Conservation (phyloP, 768 basidiomycete genomes). For the Galerina sulciceps region DNA sequence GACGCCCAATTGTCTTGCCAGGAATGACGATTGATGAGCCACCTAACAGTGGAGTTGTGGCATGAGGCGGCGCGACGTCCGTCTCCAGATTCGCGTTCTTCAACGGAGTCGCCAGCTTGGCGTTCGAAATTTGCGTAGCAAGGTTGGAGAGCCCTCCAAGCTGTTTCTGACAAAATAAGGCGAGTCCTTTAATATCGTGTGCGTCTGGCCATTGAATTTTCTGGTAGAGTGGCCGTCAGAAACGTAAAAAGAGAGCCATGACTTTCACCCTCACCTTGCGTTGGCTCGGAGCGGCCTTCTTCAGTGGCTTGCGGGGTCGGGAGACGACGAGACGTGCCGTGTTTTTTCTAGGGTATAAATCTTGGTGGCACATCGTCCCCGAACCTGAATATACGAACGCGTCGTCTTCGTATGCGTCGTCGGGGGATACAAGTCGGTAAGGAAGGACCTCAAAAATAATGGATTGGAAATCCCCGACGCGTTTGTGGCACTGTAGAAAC, state of each 20-base stretch:
- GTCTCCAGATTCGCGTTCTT: too few species aligned
- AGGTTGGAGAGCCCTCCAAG: not conserved
- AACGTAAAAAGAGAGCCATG: not conserved
- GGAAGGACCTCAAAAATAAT: slow-evolving; percentile 1
- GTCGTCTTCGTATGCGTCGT: not conserved
- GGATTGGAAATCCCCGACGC: not conserved
- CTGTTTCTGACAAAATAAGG: not conserved
- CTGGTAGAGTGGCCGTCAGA: not conserved
- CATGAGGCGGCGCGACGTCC: too few species aligned
- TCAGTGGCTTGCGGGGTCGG: slow-evolving; percentile 2
- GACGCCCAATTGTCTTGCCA: not conserved
- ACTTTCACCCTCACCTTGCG: not conserved
- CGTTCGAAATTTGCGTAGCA: not conserved
- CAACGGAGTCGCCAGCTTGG: too few species aligned
- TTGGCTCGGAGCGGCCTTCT: not conserved
- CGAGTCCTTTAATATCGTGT: not conserved
- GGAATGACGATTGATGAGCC: not conserved
- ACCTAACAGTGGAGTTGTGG: not conserved
- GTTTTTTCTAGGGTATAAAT: not conserved
- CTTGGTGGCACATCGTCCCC: not conserved
- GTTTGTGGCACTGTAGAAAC: not conserved
- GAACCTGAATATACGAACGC: not conserved
- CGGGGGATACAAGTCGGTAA: not conserved
- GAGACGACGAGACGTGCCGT: slow-evolving; percentile 3
- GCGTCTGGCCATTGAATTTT: slow-evolving; percentile 2